phyloP scores from a whole-genome alignment of 192 early-diverging fungal species.

The Linnemannia schmuckeri region DNA sequence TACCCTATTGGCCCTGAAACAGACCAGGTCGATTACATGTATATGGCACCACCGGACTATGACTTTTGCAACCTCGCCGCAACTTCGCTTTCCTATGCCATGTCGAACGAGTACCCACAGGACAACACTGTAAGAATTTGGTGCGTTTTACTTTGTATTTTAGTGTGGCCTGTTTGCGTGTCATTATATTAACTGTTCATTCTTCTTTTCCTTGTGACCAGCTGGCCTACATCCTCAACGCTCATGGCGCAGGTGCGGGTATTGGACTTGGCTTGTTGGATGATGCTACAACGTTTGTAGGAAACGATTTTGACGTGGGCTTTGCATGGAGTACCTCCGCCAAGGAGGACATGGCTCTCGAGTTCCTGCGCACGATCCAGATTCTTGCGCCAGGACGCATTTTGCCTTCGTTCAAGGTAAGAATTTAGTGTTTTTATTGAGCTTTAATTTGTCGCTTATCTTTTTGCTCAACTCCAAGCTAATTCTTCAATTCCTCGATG shows the following conservation, averaged over 20 bases:
- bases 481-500: neutral
- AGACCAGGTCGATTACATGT: slow-evolving; percentile 47
- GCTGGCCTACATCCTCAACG: slow-evolving; percentile 40
- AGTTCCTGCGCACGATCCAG: slow-evolving; percentile 43
- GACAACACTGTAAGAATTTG: slow-evolving; percentile 37
- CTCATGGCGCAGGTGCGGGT: slow-evolving; percentile 15
- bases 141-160: neutral
- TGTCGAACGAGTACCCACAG: slow-evolving; percentile 49
- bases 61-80: slow-evolving; percentile 54
- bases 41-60: slow-evolving; percentile 50
- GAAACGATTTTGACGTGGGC: slow-evolving; percentile 40
- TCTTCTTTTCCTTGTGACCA: neutral
- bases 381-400: slow-evolving; percentile 41
- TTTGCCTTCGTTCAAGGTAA: slow-evolving; percentile 45
- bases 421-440: neutral
- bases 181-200: neutral
- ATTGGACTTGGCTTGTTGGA: slow-evolving; percentile 36
- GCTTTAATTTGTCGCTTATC: neutral
- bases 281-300: slow-evolving; percentile 32
- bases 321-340: slow-evolving; percentile 20
- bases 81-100: slow-evolving; percentile 42
- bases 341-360: slow-evolving; percentile 45
- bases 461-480: neutral
- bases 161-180: neutral
- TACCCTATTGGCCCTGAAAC: slow-evolving; percentile 28